Conservation (phyloP, 805 yeast genomes). For the Naumovozyma baii region DNA sequence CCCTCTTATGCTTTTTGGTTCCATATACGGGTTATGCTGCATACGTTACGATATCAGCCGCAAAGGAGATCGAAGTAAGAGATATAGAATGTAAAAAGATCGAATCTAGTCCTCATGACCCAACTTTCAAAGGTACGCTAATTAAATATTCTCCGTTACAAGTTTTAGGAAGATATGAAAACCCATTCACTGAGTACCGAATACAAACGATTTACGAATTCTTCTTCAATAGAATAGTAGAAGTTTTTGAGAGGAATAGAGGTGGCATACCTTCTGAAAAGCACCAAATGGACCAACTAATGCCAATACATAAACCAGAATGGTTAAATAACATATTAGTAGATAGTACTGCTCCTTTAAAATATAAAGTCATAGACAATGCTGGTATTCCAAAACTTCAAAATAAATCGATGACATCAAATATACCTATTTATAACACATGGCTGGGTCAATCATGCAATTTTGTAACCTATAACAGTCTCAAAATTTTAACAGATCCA, state of each 20-base stretch:
- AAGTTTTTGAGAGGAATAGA: slow-evolving; percentile 53
- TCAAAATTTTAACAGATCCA: slow-evolving; percentile 83
- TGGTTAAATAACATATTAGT: slow-evolving; percentile 11
- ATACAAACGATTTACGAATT: slow-evolving; percentile 87
- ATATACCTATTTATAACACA: slow-evolving; percentile 36
- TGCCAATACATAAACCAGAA: slow-evolving; percentile 56
- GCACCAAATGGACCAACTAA: slow-evolving; percentile 40
- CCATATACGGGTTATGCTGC: slow-evolving; percentile 60
- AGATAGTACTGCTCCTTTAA: background rate
- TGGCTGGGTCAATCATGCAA: slow-evolving; percentile 95
- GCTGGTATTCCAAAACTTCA: background rate
- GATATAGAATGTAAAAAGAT: slow-evolving; percentile 15
- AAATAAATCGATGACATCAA: background rate
- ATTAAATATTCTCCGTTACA: slow-evolving; percentile 37
- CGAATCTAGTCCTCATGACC: slow-evolving; percentile 7
- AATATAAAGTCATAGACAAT: slow-evolving; percentile 1
- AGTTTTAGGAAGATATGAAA: slow-evolving; percentile 74
- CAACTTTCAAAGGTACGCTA: slow-evolving; percentile 17
- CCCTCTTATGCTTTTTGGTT: slow-evolving; percentile 16
- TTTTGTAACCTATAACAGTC: slow-evolving; percentile 54
- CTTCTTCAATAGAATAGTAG: slow-evolving; percentile 59
- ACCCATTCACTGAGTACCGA: slow-evolving; percentile 85
- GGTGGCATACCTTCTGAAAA: slow-evolving; percentile 47
- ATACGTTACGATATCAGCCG: slow-evolving; percentile 48
- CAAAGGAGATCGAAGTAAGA: slow-evolving; percentile 43